phyloP scores from a whole-genome alignment of 495 filamentous ascomycete species.

The Aspergillus coremiiformis region DNA sequence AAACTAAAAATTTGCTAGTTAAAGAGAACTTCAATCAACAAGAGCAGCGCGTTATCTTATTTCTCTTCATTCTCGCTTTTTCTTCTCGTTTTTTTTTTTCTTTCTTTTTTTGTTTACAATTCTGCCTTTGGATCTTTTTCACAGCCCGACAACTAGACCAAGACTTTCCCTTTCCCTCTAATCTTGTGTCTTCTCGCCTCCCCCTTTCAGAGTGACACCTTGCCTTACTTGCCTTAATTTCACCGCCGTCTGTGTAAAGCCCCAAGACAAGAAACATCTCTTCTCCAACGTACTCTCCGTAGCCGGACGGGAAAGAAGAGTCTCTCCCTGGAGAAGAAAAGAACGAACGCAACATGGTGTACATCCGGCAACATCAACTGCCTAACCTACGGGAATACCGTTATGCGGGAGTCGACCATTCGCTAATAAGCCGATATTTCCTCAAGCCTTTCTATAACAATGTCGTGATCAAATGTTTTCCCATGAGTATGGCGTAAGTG shows the following conservation, averaged over 20 bases:
- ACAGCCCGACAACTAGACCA: neutral
- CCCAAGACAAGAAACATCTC: neutral
- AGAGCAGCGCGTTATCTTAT: neutral
- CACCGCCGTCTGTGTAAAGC: neutral
- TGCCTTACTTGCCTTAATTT: neutral
- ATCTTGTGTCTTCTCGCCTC: neutral
- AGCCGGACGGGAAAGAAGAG: neutral
- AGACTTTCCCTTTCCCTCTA: neutral
- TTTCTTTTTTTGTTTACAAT: neutral
- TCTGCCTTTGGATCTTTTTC: neutral
- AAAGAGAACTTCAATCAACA: neutral
- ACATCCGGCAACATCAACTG: constrained; percentile 86
- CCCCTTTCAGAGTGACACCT: neutral
- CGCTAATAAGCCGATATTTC: constrained; percentile 78
- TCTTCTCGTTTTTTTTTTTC: neutral
- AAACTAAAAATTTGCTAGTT: neutral
- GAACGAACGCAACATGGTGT: constrained; percentile 52
- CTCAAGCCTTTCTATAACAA: constrained; percentile 97
- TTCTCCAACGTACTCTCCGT: neutral
- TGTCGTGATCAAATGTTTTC: constrained; percentile 87
- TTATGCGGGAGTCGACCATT: constrained; percentile 86
- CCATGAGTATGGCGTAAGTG: constrained; percentile 86
- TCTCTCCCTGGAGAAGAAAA: neutral
- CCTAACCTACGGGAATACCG: constrained; percentile 85
- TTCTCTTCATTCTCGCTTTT: constrained; percentile 1